Evolutionary conservation across 1,284 basidiomycete species (phyloP).

Genomic region (Leccinum subrobustum): DNA sequence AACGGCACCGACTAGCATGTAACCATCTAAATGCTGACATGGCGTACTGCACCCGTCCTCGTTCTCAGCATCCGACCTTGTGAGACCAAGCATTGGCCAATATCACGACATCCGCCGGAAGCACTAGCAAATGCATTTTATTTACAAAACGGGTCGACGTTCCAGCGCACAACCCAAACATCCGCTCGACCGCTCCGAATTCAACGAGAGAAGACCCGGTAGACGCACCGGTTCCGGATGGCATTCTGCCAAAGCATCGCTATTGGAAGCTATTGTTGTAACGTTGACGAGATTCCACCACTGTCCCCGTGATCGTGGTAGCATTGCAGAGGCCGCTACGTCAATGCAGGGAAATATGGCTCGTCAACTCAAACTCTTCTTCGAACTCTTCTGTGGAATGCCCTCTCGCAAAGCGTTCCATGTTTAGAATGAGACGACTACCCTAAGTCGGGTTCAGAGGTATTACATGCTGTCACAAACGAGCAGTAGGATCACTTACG

Average conservation of each 20-base stretch:
- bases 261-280: background rate
- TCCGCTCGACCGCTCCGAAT: constrained; percentile 70
- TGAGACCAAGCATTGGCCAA: background rate
- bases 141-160: constrained; percentile 51
- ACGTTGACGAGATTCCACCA: background rate
- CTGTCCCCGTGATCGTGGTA: background rate
- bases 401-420: constrained; percentile 16
- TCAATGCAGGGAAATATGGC: constrained; percentile 11
- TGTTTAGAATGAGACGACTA: constrained; percentile 19
- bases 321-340: background rate
- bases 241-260: background rate
- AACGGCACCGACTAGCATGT: background rate
- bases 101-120: background rate
- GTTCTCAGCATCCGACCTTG: background rate
- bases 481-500: constrained; percentile 12
- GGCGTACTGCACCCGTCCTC: background rate
- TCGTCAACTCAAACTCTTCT: constrained; percentile 17
- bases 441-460: constrained; percentile 11
- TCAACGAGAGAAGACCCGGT: background rate
- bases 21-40: background rate
- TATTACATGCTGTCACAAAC: background rate
- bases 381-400: constrained; percentile 9
- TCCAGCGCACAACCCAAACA: constrained; percentile 81
- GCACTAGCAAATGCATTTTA: constrained; percentile 80
- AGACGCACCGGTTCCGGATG: background rate